A percentile compares a stretch with the other conserved stretches of the same genome.
Evolutionary conservation across 2,329 filamentous ascomycete genomes (phyloP).

Genomic region (Beauveria brongniartii): DNA sequence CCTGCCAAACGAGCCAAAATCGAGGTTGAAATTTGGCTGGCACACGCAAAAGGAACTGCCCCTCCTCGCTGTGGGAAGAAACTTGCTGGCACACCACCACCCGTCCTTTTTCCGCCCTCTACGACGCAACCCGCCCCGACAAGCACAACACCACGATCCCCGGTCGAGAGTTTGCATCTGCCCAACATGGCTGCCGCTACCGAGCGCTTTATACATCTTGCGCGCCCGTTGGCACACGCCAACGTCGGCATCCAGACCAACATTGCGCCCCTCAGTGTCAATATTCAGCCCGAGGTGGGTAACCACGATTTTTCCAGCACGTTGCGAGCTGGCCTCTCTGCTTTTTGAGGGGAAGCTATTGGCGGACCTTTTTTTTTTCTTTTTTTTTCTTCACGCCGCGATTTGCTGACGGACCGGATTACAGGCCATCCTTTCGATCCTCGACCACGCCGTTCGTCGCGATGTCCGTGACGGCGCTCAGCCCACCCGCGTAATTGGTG

Average conservation of each 20-base stretch:
- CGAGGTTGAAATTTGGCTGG: constrained; percentile 26
- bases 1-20: constrained; percentile 36
- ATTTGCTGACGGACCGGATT: background rate
- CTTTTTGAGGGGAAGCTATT: background rate
- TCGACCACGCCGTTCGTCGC: constrained; percentile 90
- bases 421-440: constrained; percentile 64
- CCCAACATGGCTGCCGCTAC: constrained; percentile 71
- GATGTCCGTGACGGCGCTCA: constrained; percentile 61
- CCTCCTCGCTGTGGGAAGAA: constrained; percentile 12
- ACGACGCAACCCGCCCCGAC: constrained; percentile 16
- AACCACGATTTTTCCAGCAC: background rate
- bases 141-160: background rate
- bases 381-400: background rate
- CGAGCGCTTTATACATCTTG: constrained; percentile 88
- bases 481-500: constrained; percentile 93
- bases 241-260: constrained; percentile 71
- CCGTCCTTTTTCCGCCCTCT: constrained; percentile 11
- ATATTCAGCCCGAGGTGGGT: constrained; percentile 88
- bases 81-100: constrained; percentile 14
- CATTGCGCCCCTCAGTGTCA: constrained; percentile 85
- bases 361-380: background rate
- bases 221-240: constrained; percentile 81
- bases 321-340: background rate
- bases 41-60: constrained; percentile 13
- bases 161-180: constrained; percentile 18